These are phyloP conservation scores for Letharia columbiana DNA, from an alignment of 495 filamentous ascomycete genomes.

Conservation along the genomic window DNA sequence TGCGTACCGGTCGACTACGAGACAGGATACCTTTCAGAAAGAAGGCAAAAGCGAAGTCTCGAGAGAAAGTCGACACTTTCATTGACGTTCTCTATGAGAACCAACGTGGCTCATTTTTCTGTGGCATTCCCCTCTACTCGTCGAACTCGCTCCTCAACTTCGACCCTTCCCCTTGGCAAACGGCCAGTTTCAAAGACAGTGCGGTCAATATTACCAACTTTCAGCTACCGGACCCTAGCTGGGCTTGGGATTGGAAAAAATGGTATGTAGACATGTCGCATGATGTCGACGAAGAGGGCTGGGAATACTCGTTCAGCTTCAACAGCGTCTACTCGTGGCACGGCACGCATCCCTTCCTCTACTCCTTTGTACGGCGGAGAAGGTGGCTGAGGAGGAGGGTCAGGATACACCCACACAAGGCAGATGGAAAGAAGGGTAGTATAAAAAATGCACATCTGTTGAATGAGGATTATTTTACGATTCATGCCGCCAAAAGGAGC, in stretches of 20 bases:
- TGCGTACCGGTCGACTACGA: constrained; percentile 18
- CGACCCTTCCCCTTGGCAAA: constrained; percentile 83
- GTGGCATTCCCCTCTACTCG: constrained; percentile 83
- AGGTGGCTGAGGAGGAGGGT: constrained; percentile 82
- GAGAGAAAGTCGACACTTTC: constrained; percentile 39
- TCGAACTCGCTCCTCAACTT: constrained; percentile 75
- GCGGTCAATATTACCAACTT: constrained; percentile 83
- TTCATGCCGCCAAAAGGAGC: constrained; percentile 44
- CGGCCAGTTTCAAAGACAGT: constrained; percentile 57
- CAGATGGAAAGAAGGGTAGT: constrained; percentile 28
- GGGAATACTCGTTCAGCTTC: constrained; percentile 92
- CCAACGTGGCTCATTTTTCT: constrained; percentile 74
- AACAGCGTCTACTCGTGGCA: constrained; percentile 74
- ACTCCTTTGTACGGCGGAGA: constrained; percentile 81
- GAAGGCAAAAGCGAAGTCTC: constrained; percentile 16
- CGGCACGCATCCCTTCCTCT: constrained; percentile 81
- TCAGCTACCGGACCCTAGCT: constrained; percentile 88
- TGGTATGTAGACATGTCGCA: constrained; percentile 90
- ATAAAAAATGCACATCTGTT: constrained; percentile 52
- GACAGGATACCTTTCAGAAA: constrained; percentile 26
- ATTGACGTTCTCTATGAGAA: constrained; percentile 96
- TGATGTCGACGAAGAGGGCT: constrained; percentile 87
- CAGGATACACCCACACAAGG: constrained; percentile 43
- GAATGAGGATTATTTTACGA: constrained; percentile 80
- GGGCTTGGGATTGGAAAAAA: constrained; percentile 90